Evolutionary conservation across 2,329 filamentous ascomycete species (phyloP), one percentile per base, ranked within the genome.

Genomic region (Alternaria viburni): DNA sequence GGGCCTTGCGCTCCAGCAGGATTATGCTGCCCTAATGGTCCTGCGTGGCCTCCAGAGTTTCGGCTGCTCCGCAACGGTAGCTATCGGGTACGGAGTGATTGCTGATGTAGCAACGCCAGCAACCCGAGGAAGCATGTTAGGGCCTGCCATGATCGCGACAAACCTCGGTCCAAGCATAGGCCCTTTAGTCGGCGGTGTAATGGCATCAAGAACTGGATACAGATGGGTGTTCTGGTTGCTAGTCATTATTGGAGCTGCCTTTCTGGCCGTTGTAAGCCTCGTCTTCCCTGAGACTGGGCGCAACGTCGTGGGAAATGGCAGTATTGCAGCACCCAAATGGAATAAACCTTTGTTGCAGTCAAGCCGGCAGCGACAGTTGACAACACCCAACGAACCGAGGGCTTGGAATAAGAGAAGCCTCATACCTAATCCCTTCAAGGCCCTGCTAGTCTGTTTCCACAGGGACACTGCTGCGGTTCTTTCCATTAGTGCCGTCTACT

Each of bases 171-270:
- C 56, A 19, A 44, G 21, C 1, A 17, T 52, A 12, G 56, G 56
- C 4, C 56, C 47, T 13, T 13, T 52, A 10, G 21, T 59, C 12
- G 56, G 56, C 7, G 56, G 56, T n/a, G 25, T 49, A 17, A 25
- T 59, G 9, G 47, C 47, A 52, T n/a, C 47, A 19, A 21, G 43
- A 23, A 30, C 47, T 21, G 32, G 36, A 3, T 52, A 47, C 13
- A 19, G 47, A 28, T 59, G 56, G 56, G 21, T 30, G 6, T 45
- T 59, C 17, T 52, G 56, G 56, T n/a, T 52, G 26, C 25, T 59
- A 3, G 26, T 49, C 13, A 59, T 59, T 21, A 21, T 52, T 21
- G 36, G 56, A 15, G 23, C 45, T n/a, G 13, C 47, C 0, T 52
- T 59, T 12, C 13, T 41, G 19, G 13, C 13, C 3, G 5, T 46